These are phyloP conservation scores for Coniochaeta sp. DNA, from an alignment of 2,329 filamentous ascomycete species.

Conservation along the genomic window DNA sequence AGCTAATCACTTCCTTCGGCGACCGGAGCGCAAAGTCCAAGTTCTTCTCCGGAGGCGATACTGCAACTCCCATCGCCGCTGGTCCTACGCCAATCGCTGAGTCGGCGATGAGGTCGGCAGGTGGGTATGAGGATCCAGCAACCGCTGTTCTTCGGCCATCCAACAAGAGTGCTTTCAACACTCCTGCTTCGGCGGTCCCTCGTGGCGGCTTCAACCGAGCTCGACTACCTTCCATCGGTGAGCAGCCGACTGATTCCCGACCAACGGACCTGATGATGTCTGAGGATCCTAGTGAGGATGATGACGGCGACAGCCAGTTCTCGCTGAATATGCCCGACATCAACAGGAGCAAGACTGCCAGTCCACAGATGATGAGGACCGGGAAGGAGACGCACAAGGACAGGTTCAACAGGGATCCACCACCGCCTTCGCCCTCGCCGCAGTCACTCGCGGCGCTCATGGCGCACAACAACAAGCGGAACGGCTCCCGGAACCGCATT, in stretches of 20 bases:
- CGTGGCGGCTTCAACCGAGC: slow-evolving; percentile 54
- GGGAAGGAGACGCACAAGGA: slow-evolving; percentile 30
- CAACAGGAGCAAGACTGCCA: slow-evolving; percentile 62
- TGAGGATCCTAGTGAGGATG: slow-evolving; percentile 1
- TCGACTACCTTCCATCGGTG: slow-evolving; percentile 72
- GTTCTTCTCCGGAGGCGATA: slow-evolving; percentile 52
- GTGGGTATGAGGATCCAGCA: slow-evolving; percentile 55
- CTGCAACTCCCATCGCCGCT: slow-evolving; percentile 69
- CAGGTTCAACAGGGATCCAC: slow-evolving; percentile 34
- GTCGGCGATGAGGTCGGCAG: slow-evolving; percentile 62
- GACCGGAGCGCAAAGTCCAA: slow-evolving; percentile 54
- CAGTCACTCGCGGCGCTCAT: slow-evolving; percentile 57
- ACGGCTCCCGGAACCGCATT: slow-evolving; percentile 71
- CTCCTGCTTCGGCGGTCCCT: slow-evolving; percentile 60
- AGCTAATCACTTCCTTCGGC: slow-evolving; percentile 86
- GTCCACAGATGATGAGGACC: slow-evolving; percentile 51
- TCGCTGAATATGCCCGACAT: slow-evolving; percentile 34
- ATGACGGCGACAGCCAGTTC: slow-evolving; percentile 17
- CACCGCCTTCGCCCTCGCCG: slow-evolving; percentile 61
- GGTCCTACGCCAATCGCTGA: slow-evolving; percentile 86
- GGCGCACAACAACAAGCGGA: slow-evolving; percentile 53
- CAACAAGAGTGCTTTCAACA: slow-evolving; percentile 62
- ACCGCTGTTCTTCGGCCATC: slow-evolving; percentile 63
- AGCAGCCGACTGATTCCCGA: slow-evolving; percentile 38
- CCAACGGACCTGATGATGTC: background rate